Conservation (phyloP, 2,329 filamentous ascomycete genomes). For the Delphinella strobiligena region DNA sequence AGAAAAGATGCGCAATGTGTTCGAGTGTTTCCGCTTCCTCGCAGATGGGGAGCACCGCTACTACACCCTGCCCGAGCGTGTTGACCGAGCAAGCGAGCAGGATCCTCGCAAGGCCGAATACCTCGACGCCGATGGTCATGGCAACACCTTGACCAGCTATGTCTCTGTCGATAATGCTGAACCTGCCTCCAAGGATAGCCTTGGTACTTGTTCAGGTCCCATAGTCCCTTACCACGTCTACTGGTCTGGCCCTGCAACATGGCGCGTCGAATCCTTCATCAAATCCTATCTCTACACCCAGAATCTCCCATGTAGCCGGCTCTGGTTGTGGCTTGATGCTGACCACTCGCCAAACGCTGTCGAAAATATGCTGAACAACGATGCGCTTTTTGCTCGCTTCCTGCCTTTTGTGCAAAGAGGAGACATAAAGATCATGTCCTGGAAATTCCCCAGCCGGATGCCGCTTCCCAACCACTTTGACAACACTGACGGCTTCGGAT, state of each 20-base stretch:
- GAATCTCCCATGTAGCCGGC: constrained; percentile 41
- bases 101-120: constrained; percentile 32
- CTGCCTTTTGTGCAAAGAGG: constrained; percentile 41
- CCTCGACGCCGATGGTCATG: constrained; percentile 29
- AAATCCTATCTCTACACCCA: constrained; percentile 47
- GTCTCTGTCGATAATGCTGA: constrained; percentile 24
- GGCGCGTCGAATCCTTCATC: constrained; percentile 44
- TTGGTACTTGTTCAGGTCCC: constrained; percentile 42
- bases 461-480: constrained; percentile 37
- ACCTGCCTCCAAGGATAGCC: constrained; percentile 25
- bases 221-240: constrained; percentile 45
- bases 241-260: constrained; percentile 46
- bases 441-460: constrained; percentile 42
- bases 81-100: constrained; percentile 28
- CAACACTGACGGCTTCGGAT: constrained; percentile 36
- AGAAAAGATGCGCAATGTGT: constrained; percentile 44
- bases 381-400: constrained; percentile 41
- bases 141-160: constrained; percentile 26
- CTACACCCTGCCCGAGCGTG: constrained; percentile 32
- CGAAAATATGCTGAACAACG: constrained; percentile 38
- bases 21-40: constrained; percentile 41
- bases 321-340: constrained; percentile 43
- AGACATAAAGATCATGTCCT: constrained; percentile 39
- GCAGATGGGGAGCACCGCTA: constrained; percentile 37
- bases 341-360: constrained; percentile 40